These are phyloP conservation scores for Aphanomyces cochlioides DNA, from an alignment of 352 stramenopile genomes.

Conservation along the genomic window DNA sequence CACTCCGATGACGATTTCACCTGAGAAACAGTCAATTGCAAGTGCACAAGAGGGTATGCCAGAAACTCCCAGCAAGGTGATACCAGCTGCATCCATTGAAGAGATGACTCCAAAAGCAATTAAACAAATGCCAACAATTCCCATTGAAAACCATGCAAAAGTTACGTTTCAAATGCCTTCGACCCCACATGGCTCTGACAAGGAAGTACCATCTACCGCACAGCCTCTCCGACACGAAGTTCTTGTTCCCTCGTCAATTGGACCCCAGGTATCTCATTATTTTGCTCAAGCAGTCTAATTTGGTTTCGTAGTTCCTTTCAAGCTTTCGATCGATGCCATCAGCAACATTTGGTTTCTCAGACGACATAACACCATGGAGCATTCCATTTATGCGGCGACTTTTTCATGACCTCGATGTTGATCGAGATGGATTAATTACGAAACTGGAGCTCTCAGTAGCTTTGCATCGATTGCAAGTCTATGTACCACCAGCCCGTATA, in stretches of 20 bases:
- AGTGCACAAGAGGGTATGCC: too few species aligned
- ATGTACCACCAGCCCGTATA: slow-evolving; percentile 52
- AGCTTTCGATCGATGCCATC: slow-evolving; percentile 67
- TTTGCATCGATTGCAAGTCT: slow-evolving; percentile 65
- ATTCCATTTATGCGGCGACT: slow-evolving; percentile 57
- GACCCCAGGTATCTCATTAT: slow-evolving; percentile 21
- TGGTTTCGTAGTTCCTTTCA: slow-evolving; percentile 47
- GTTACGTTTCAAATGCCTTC: not conserved
- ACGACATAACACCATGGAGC: slow-evolving; percentile 31
- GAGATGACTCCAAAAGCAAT: too few species aligned
- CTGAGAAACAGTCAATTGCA: too few species aligned
- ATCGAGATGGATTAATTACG: slow-evolving; percentile 67
- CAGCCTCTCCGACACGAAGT: not conserved
- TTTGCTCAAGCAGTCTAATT: not conserved
- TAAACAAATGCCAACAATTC: not conserved
- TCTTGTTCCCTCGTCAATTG: slow-evolving; percentile 5
- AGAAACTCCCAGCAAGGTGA: too few species aligned
- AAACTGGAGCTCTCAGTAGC: slow-evolving; percentile 68
- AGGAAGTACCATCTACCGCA: not conserved
- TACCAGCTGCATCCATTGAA: too few species aligned
- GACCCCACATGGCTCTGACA: not conserved
- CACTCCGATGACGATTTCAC: too few species aligned
- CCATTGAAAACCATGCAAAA: not conserved
- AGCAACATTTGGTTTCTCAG: slow-evolving; percentile 47
- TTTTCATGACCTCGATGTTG: slow-evolving; percentile 69